Base-by-base conservation (phyloP, 140 eudicot genomes). In the Senecio squalidus region DNA sequence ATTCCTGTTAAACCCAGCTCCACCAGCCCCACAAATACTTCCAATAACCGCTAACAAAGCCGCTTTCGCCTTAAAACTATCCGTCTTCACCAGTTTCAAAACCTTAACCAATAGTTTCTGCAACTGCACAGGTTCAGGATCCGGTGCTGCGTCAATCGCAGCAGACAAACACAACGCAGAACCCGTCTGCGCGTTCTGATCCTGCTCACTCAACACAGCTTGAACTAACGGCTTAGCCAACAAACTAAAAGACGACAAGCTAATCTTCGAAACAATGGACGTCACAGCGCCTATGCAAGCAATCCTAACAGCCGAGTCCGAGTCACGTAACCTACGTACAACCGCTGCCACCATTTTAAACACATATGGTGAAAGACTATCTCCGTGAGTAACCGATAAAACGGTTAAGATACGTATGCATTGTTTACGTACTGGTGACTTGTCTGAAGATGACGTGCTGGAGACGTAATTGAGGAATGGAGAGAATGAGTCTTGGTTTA, bases 371-470 rank as follows among this genome's bases (percentile, higher is more conserved):
- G 94, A 76, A 22, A 84, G 72, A 10, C 80, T 74, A 44, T 72
- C 74, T 11, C 83, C 85, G 70, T 85, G 95, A 1, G 87, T 59
- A 1, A 74, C 39, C 8, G 95, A 77, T 4, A 90, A 66, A 43
- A 86, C 36, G 11, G 80, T 66, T 52, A 90, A 15, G 18, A 86
- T 71, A 8, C 86, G 81, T 14, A 86, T 82, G 57, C 95, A 86
- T 64, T 86, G 98, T 26, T 63, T 76, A 8, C 94, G 82, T 0
- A 86, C 94, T 5, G 98, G 86, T 1, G 98, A 81, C 22, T 83
- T 86, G 52, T 76, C 82, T 13, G 91, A 67, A 11, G 98, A 74
- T 52, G 78, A 78, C 17, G 94, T 74, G 17, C 88, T 23, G 50
- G 80, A 68, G 62, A 91, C 71, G 79, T 81, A 87, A 11, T 68